Percentiles rank a stretch among this genome's conserved stretches.
Evolutionary conservation across 2,329 filamentous ascomycete genomes (phyloP).

Genomic region (Myriosclerotinia curreyana): DNA sequence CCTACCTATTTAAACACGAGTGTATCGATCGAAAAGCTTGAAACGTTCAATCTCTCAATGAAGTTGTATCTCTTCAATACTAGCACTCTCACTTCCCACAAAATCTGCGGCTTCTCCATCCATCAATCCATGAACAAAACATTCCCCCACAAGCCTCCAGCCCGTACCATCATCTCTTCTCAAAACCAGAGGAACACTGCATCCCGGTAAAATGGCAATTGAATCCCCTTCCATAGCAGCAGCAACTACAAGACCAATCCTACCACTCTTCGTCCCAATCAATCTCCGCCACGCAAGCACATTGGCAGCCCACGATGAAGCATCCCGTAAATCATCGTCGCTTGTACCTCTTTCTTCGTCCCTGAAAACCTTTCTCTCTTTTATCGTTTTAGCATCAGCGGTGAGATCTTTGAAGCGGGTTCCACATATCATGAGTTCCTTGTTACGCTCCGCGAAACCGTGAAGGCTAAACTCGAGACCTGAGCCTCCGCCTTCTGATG

Average conservation of each 20-base stretch:
- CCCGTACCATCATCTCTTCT: background rate
- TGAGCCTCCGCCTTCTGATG: conserved; percentile 4
- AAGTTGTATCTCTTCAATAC: background rate
- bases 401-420: conserved; percentile 5
- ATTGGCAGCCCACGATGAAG: conserved; percentile 18
- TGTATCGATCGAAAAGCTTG: no score
- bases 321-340: conserved; percentile 9
- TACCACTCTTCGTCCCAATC: conserved; percentile 5
- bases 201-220: conserved; percentile 11
- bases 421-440: conserved; percentile 7
- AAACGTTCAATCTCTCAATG: background rate
- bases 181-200: conserved; percentile 18
- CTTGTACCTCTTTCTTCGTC: conserved; percentile 6
- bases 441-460: conserved; percentile 2
- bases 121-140: conserved; percentile 27
- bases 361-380: background rate
- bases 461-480: conserved; percentile 12
- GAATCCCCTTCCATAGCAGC: conserved; percentile 9
- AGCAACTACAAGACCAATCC: conserved; percentile 11
- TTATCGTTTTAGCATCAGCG: conserved; percentile 12
- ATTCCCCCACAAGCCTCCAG: conserved; percentile 24
- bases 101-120: conserved; percentile 23
- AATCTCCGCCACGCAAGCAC: conserved; percentile 20
- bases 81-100: background rate
- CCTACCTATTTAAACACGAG: no score